phyloP scores from a whole-genome alignment of 1,139 yeast genomes.

The Oligophagozyma castellii region DNA sequence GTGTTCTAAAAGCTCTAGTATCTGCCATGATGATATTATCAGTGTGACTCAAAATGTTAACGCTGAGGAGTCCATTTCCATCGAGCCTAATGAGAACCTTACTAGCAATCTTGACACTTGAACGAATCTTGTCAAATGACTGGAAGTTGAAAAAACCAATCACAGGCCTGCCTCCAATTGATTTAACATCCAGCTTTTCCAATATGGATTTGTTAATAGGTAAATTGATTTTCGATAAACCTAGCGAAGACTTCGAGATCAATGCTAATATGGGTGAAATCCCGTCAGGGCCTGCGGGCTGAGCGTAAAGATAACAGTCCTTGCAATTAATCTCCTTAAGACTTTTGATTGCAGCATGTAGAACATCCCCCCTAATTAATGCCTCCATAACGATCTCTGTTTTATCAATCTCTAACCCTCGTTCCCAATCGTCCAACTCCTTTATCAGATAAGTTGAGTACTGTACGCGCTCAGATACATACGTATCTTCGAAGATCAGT shows the following conservation, averaged over 20 bases:
- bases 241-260: conserved; percentile 51
- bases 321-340: conserved; percentile 50
- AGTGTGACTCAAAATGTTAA: conserved; percentile 25
- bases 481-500: conserved; percentile 56
- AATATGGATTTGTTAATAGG: conserved; percentile 53
- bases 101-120: conserved; percentile 42
- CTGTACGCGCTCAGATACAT: conserved; percentile 59
- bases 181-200: conserved; percentile 33
- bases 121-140: conserved; percentile 38
- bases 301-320: conserved; percentile 41
- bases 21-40: conserved; percentile 17
- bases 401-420: conserved; percentile 37
- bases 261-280: conserved; percentile 27
- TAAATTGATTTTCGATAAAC: conserved; percentile 50
- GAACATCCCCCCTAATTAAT: conserved; percentile 50
- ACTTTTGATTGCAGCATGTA: conserved; percentile 53
- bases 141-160: conserved; percentile 36
- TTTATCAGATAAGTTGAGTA: conserved; percentile 40
- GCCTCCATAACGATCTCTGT: conserved; percentile 44
- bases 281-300: conserved; percentile 13
- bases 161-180: conserved; percentile 21
- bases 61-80: conserved; percentile 33
- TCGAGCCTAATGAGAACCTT: conserved; percentile 52
- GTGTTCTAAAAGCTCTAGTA: conserved; percentile 12
- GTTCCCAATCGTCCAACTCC: conserved; percentile 27